phyloP scores from a whole-genome alignment of 1,284 basidiomycete genomes.

The Bondarzewia mesenterica region DNA sequence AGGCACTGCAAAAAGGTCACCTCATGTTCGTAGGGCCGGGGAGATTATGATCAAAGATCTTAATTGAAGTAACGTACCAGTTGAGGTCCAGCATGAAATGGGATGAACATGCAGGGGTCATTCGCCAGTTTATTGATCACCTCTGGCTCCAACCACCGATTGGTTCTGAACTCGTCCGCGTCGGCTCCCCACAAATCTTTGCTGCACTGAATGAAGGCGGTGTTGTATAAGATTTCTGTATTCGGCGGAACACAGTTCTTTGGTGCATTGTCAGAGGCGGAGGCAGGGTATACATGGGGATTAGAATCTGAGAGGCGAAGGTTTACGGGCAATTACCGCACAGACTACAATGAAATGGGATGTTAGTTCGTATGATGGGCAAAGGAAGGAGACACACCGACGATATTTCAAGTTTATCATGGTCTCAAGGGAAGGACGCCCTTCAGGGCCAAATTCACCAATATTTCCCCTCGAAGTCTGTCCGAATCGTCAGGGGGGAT shows the following conservation, averaged over 20 bases:
- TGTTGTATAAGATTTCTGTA: constrained; percentile 43
- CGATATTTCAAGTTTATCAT: constrained; percentile 51
- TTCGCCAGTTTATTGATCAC: constrained; percentile 15
- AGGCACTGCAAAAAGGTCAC: not conserved
- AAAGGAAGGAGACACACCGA: constrained; percentile 32
- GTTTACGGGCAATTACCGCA: constrained; percentile 64
- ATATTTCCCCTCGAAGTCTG: constrained; percentile 57
- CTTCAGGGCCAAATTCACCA: constrained; percentile 37
- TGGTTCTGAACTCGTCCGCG: constrained; percentile 47
- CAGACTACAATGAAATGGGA: constrained; percentile 27
- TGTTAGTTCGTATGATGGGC: not conserved
- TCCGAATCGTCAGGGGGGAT: constrained; percentile 44
- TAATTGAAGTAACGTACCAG: constrained; percentile 12
- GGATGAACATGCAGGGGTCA: constrained; percentile 24
- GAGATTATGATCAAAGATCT: constrained; percentile 15
- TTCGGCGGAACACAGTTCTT: constrained; percentile 50
- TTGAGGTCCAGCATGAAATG: constrained; percentile 24
- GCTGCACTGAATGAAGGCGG: constrained; percentile 51
- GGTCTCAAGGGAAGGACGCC: constrained; percentile 42
- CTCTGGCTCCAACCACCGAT: constrained; percentile 31
- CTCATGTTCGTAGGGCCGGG: constrained; percentile 5
- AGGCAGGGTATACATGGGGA: constrained; percentile 36
- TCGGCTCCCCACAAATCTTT: constrained; percentile 57
- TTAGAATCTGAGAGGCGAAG: constrained; percentile 26
- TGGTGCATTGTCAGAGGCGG: constrained; percentile 33